Percentiles rank a stretch among this genome's conserved stretches.
These are phyloP conservation scores for Thamnidium elegans DNA, from an alignment of 192 early-diverging fungal genomes.

Conservation along the genomic window DNA sequence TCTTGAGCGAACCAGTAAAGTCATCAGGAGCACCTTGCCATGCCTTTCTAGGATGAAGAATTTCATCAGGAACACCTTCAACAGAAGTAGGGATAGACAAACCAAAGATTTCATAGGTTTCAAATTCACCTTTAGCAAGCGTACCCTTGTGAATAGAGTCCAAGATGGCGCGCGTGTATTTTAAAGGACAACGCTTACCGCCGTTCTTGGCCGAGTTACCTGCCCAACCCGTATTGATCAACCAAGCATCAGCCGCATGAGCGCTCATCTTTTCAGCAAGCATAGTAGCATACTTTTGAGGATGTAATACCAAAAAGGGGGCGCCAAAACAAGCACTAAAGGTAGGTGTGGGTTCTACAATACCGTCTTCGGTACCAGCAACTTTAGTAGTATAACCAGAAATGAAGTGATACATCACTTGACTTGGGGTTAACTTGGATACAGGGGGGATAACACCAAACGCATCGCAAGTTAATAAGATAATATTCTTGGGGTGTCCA, in stretches of 20 bases:
- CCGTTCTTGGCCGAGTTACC: slow-evolving; percentile 81
- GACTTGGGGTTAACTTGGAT: slow-evolving; percentile 77
- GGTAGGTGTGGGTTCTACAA: slow-evolving; percentile 87
- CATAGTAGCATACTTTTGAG: slow-evolving; percentile 92
- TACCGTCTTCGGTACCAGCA: slow-evolving; percentile 94
- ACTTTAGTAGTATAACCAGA: slow-evolving; percentile 97
- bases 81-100: slow-evolving; percentile 79
- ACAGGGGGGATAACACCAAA: slow-evolving; percentile 94
- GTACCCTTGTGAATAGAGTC: slow-evolving; percentile 95
- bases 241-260: slow-evolving; percentile 86
- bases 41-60: slow-evolving; percentile 82
- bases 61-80: slow-evolving; percentile 73
- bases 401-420: slow-evolving; percentile 98
- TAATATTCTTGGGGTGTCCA: slow-evolving; percentile 90
- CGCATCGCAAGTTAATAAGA: slow-evolving; percentile 93
- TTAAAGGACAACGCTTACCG: slow-evolving; percentile 90
- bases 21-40: slow-evolving; percentile 77
- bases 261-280: slow-evolving; percentile 89
- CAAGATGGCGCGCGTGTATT: slow-evolving; percentile 96
- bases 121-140: slow-evolving; percentile 78
- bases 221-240: slow-evolving; percentile 96
- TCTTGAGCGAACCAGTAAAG: slow-evolving; percentile 62
- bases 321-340: slow-evolving; percentile 92
- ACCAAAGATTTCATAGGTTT: slow-evolving; percentile 85
- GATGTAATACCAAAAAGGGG: slow-evolving; percentile 97